Base-by-base conservation (phyloP, 345 rosid species). In the Dipteronia dyeriana region DNA sequence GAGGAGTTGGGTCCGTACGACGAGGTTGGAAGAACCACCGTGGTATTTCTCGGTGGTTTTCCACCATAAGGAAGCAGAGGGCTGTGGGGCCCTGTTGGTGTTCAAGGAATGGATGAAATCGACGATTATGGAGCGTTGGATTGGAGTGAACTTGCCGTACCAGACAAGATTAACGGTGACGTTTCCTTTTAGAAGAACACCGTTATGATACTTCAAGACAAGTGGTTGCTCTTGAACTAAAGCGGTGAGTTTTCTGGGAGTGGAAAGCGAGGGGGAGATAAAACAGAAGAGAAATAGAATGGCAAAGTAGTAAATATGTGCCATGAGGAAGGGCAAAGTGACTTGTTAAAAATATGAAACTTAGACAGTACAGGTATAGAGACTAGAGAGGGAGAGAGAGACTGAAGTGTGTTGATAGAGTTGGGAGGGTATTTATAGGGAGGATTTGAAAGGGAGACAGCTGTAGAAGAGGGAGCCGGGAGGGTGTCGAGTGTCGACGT, bases 1-100 rank as follows among this genome's bases (percentile, higher is more conserved):
- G 61, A 95, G 89, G 64, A 85, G 74, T 75, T 95, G 98, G n/a
- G 77, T 81, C 9, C 89, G 93, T n/a, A 93, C 81, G 67, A 49
- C 54, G 25, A 95, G 82, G 38, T 22, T 78, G 25, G 88, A 80
- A 11, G 87, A 34, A 16, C 96, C 93, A 17, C 82, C 80, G 49
- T 75, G 86, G 88, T 91, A 93, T 75, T 89, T 92, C 79, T 88
- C 93, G 5, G 97, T 95, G 7, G 91, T 92, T 51, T 81, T 83
- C 99, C 97, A 95, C 99, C 99, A 95, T 3, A 91, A 84, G 0
- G 90, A 78, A 6, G 86, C 76, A 59, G 99, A 88, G 11, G 94
- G 96, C 5, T 8, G 73, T 0, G 82, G 82, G 22, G 81, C 38
- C 16, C 70, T 4, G 56, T 49, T 2, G 17, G 82, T 75, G 80